Evolutionary conservation across 805 yeast species (phyloP).

Genomic region (Starmerella riodocensis): DNA sequence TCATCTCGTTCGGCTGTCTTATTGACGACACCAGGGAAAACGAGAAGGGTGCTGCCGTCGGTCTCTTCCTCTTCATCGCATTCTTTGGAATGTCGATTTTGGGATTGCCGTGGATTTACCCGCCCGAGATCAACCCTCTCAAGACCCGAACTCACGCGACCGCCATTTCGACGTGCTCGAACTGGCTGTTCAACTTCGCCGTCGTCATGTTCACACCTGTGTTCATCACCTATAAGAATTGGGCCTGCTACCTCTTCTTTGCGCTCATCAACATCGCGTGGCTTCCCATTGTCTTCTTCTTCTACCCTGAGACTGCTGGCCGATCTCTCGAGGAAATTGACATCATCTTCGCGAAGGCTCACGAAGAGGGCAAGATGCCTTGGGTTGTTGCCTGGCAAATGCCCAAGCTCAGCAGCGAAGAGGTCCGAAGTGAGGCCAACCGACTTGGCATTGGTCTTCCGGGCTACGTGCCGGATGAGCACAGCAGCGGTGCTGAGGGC

Average conservation of each 20-base stretch:
- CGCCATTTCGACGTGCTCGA: slow-evolving; percentile 49
- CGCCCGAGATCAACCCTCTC: slow-evolving; percentile 51
- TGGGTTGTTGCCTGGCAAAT: slow-evolving; percentile 51
- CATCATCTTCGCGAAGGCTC: slow-evolving; percentile 48
- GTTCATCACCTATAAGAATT: slow-evolving; percentile 32
- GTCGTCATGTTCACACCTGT: slow-evolving; percentile 59
- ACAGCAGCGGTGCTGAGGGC: neutral
- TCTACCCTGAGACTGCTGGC: slow-evolving; percentile 68
- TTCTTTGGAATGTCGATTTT: slow-evolving; percentile 45
- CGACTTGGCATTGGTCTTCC: slow-evolving; percentile 35
- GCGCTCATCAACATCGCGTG: slow-evolving; percentile 47
- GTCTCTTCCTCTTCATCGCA: slow-evolving; percentile 42
- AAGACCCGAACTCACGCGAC: slow-evolving; percentile 48
- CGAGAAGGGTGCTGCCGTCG: slow-evolving; percentile 52
- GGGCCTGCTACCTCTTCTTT: slow-evolving; percentile 61
- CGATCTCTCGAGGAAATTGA: slow-evolving; percentile 65
- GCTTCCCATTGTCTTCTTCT: slow-evolving; percentile 50
- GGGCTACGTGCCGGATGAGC: slow-evolving; percentile 7
- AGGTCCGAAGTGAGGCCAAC: slow-evolving; percentile 48
- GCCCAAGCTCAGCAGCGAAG: slow-evolving; percentile 44
- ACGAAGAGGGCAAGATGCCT: slow-evolving; percentile 43
- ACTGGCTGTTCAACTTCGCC: slow-evolving; percentile 53
- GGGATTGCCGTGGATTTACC: slow-evolving; percentile 50
- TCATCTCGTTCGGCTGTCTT: slow-evolving; percentile 32
- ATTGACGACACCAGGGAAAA: slow-evolving; percentile 25